These are phyloP conservation scores for Saccharomycopsis guyanensis DNA, from an alignment of 805 yeast genomes.

Conservation along the genomic window DNA sequence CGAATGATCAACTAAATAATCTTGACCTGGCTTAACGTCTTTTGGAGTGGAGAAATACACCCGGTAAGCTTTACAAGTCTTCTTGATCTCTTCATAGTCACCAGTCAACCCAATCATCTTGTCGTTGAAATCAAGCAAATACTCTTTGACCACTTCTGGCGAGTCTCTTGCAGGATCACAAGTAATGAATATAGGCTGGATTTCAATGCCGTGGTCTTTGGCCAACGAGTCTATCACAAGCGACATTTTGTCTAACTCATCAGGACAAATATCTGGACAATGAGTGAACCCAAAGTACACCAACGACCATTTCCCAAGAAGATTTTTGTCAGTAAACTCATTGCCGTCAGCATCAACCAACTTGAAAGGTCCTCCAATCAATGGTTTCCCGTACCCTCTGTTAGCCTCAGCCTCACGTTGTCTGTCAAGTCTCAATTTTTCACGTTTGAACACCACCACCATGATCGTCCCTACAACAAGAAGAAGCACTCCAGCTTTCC, in stretches of 20 bases:
- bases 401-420: slow-evolving; percentile 78
- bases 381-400: slow-evolving; percentile 85
- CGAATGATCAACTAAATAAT: slow-evolving; percentile 94
- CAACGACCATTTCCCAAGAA: slow-evolving; percentile 72
- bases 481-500: slow-evolving; percentile 74
- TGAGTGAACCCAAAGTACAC: slow-evolving; percentile 96
- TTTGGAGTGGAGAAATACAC: slow-evolving; percentile 98
- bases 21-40: slow-evolving; percentile 89
- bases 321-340: slow-evolving; percentile 66
- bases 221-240: slow-evolving; percentile 54
- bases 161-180: slow-evolving; percentile 96
- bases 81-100: slow-evolving; percentile 74
- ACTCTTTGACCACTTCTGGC: slow-evolving; percentile 76
- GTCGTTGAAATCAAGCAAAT: slow-evolving; percentile 84
- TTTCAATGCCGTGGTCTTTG: slow-evolving; percentile 40
- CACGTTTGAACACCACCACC: slow-evolving; percentile 63
- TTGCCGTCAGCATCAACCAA: slow-evolving; percentile 65
- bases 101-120: slow-evolving; percentile 89
- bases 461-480: slow-evolving; percentile 62
- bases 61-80: slow-evolving; percentile 79
- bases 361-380: slow-evolving; percentile 85
- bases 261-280: slow-evolving; percentile 98
- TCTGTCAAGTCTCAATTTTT: slow-evolving; percentile 65
- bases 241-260: slow-evolving; percentile 89
- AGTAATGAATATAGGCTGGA: slow-evolving; percentile 87